phyloP scores from a whole-genome alignment of 805 yeast species.

The Candida manassasensis region DNA sequence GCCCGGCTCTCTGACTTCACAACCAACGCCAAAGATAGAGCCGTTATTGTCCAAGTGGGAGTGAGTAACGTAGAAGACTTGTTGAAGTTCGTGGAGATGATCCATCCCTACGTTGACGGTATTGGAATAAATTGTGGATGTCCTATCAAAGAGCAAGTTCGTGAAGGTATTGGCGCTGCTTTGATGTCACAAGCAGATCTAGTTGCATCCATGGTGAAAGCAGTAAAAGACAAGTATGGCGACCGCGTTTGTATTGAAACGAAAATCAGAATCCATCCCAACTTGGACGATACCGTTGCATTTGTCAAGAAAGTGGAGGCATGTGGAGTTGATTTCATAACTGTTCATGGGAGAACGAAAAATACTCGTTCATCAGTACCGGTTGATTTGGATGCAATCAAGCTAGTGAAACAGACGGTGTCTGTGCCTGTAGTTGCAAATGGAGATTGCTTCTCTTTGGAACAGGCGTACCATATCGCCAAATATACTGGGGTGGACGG shows the following conservation, averaged over 20 bases:
- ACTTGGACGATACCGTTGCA: constrained; percentile 63
- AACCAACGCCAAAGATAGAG: constrained; percentile 64
- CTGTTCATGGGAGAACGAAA: constrained; percentile 90
- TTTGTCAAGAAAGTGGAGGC: constrained; percentile 72
- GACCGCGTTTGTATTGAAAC: constrained; percentile 75
- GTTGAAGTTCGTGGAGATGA: constrained; percentile 78
- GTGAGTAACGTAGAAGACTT: constrained; percentile 80
- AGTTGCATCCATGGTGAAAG: constrained; percentile 78
- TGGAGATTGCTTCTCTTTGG: constrained; percentile 80
- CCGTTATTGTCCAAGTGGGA: constrained; percentile 87
- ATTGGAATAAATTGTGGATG: constrained; percentile 96
- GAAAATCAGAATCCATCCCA: constrained; percentile 82
- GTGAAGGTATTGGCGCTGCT: constrained; percentile 97
- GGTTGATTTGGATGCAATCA: constrained; percentile 79
- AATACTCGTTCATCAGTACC: constrained; percentile 82
- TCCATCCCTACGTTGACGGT: constrained; percentile 88
- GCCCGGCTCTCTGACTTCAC: constrained; percentile 86
- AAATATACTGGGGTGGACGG: constrained; percentile 78
- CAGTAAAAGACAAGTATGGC: constrained; percentile 75
- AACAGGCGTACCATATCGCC: constrained; percentile 62
- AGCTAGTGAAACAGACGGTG: constrained; percentile 50
- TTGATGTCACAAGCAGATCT: constrained; percentile 78
- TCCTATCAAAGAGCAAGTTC: constrained; percentile 89
- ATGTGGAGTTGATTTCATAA: constrained; percentile 90
- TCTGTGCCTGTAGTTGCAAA: constrained; percentile 88